A percentile compares a stretch with the other conserved stretches of the same genome.
These are phyloP conservation scores for Yamadazyma conglobata DNA, from an alignment of 1,139 yeast genomes.

Conservation along the genomic window DNA sequence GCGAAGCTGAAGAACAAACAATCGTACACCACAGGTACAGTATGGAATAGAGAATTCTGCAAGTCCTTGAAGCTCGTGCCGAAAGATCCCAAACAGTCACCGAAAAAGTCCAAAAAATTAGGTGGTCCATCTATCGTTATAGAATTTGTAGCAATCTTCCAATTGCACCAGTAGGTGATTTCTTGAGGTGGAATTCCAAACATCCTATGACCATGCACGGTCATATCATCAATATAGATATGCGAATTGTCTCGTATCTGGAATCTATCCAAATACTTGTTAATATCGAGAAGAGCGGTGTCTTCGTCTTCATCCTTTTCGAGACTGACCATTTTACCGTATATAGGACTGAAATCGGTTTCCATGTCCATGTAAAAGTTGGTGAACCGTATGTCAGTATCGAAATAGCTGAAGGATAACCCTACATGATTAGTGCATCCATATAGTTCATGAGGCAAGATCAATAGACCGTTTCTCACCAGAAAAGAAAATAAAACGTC, in stretches of 20 bases:
- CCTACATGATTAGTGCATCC: conserved; percentile 62
- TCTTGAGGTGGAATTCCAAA: conserved; percentile 89
- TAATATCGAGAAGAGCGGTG: conserved; percentile 24
- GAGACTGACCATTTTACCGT: conserved; percentile 28
- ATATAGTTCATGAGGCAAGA: conserved; percentile 72
- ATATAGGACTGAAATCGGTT: conserved; percentile 51
- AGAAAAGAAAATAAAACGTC: conserved; percentile 73
- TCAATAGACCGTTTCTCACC: conserved; percentile 64
- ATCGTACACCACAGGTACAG: conserved; percentile 60
- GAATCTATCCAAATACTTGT: conserved; percentile 19
- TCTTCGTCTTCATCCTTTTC: conserved; percentile 16
- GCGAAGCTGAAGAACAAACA: conserved; percentile 57
- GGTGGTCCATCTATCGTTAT: conserved; percentile 54
- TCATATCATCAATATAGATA: conserved; percentile 58
- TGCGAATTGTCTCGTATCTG: conserved; percentile 17
- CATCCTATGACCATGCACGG: conserved; percentile 83
- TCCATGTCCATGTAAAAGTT: conserved; percentile 88
- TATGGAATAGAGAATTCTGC: conserved; percentile 67
- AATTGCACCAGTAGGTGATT: conserved; percentile 83
- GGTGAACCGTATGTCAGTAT: conserved; percentile 79
- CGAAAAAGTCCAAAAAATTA: conserved; percentile 44
- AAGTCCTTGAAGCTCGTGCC: conserved; percentile 64
- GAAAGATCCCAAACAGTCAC: conserved; percentile 43
- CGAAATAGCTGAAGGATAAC: conserved; percentile 61
- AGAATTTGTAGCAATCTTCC: conserved; percentile 76